Base-by-base conservation (phyloP, 352 stramenopile species). In the Phytophthora melonis region DNA sequence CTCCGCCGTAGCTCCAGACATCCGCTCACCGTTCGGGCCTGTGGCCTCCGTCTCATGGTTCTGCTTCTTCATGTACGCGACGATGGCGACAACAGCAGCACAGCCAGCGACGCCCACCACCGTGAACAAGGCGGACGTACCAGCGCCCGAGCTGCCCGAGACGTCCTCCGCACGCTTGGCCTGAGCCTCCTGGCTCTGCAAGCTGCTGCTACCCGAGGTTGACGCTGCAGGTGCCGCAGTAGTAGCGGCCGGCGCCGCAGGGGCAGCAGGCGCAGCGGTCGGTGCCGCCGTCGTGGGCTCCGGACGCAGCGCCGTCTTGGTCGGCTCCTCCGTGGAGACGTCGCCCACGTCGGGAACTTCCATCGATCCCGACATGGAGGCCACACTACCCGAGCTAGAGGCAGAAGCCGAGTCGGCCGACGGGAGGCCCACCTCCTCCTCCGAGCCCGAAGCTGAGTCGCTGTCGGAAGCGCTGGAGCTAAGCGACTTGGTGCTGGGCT, bases 1-100 rank as follows among this genome's bases (percentile, higher is more conserved):
- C 1, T 75, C 74, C 49, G 78, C 77, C 6, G 78, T 70, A 2
- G 83, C 81, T 10, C 82, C 78, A 14, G 80, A 81, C 59, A 74
- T 79, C 30, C 75, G 68, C 14, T 73, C 74, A 27, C 77, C 79
- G 43, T 66, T 25, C 14, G 81, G 64, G 21, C 63, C 75, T 25
- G 75, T 70, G 1, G 58, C 52, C 21, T 58, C 71, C 1, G 52
- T 60, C 43, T 72, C 67, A 52, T 74, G 45, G 25, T 68, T 72
- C n/a, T 74, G 68, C 41, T 86, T 84, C 60, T 81, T 82, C 70
- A 89, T 69, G 70, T 87, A 91, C 59, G 82, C 85, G 4, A 86
- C 81, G 58, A 91, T 81, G 10, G 89, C 74, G 10, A 84, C 69
- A 34, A 91, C 74, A 3, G 82, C 82, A 5, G 67, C 83, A 45